A percentile compares a stretch with the other conserved stretches of the same genome.
Evolutionary conservation across 768 basidiomycete genomes (phyloP).

Genomic region (Trametes cinnabarina): DNA sequence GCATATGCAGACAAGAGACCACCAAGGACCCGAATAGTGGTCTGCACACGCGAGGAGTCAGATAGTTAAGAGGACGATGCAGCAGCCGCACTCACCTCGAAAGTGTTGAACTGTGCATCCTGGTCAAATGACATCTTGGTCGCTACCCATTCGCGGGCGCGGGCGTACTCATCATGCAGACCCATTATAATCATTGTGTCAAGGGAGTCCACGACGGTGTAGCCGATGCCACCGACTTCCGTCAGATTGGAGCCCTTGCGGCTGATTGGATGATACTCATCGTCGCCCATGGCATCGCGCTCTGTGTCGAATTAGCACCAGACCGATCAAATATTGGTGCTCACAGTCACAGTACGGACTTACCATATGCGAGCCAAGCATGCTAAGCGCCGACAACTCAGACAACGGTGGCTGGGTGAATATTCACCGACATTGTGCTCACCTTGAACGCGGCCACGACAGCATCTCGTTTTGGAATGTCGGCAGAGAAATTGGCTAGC

Average conservation of each 20-base stretch:
- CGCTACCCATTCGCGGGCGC: slow-evolving; percentile 77
- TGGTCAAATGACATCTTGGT: slow-evolving; percentile 69
- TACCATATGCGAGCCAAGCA: slow-evolving; percentile 85
- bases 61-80: neutral
- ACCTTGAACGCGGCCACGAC: slow-evolving; percentile 81
- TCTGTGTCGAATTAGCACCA: slow-evolving; percentile 45
- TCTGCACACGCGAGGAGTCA: slow-evolving; percentile 44
- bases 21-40: slow-evolving; percentile 89
- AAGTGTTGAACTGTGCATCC: slow-evolving; percentile 80
- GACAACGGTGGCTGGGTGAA: neutral
- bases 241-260: slow-evolving; percentile 77
- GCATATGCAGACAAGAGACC: slow-evolving; percentile 87
- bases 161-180: slow-evolving; percentile 70
- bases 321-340: slow-evolving; percentile 11
- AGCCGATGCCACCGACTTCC: slow-evolving; percentile 75
- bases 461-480: slow-evolving; percentile 62
- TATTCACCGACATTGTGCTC: slow-evolving; percentile 20
- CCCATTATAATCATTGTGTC: slow-evolving; percentile 89
- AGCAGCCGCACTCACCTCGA: slow-evolving; percentile 60
- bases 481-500: slow-evolving; percentile 45
- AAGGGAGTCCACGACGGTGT: slow-evolving; percentile 83
- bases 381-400: slow-evolving; percentile 46
- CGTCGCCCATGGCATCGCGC: slow-evolving; percentile 84
- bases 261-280: slow-evolving; percentile 89
- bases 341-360: slow-evolving; percentile 19